These are phyloP conservation scores for Hyaloraphidium curvatum DNA, from an alignment of 192 early-diverging fungal genomes.

Conservation along the genomic window DNA sequence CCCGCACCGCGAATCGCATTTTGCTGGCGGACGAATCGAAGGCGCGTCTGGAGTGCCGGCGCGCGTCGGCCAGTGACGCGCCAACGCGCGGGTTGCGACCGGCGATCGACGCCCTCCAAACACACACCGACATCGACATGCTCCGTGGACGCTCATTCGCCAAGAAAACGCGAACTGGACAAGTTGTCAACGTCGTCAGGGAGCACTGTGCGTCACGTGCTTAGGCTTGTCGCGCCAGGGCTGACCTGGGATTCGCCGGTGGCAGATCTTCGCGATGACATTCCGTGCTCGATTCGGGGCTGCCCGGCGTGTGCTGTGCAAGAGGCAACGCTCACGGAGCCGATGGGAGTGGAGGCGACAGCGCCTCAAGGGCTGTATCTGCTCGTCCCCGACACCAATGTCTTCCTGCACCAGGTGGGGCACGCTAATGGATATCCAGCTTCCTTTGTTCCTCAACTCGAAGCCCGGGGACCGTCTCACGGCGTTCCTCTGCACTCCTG, in stretches of 20 bases:
- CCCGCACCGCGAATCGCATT: no score
- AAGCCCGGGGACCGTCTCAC: neutral
- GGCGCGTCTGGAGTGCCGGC: no score
- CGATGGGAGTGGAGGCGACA: slow-evolving; percentile 10
- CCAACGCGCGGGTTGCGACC: no score
- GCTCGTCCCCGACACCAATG: slow-evolving; percentile 90
- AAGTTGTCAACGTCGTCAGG: slow-evolving; percentile 80
- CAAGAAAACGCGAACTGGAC: slow-evolving; percentile 78
- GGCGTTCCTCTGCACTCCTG: neutral
- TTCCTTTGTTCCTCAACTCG: slow-evolving; percentile 1
- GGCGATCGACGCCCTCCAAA: no score
- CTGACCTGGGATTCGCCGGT: neutral
- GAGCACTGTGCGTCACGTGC: slow-evolving; percentile 56
- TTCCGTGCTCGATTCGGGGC: slow-evolving; percentile 49
- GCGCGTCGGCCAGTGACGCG: no score
- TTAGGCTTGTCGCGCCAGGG: neutral
- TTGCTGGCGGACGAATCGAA: no score
- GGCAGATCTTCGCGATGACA: slow-evolving; percentile 76
- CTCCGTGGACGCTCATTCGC: slow-evolving; percentile 71
- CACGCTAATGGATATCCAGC: slow-evolving; percentile 10
- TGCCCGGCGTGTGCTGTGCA: slow-evolving; percentile 33
- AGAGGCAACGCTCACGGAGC: neutral
- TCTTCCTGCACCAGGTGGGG: slow-evolving; percentile 64
- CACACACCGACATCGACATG: no score
- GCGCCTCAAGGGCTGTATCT: slow-evolving; percentile 34